Base-by-base conservation (phyloP, 345 rosid genomes). In the Dovyalis caffra region DNA sequence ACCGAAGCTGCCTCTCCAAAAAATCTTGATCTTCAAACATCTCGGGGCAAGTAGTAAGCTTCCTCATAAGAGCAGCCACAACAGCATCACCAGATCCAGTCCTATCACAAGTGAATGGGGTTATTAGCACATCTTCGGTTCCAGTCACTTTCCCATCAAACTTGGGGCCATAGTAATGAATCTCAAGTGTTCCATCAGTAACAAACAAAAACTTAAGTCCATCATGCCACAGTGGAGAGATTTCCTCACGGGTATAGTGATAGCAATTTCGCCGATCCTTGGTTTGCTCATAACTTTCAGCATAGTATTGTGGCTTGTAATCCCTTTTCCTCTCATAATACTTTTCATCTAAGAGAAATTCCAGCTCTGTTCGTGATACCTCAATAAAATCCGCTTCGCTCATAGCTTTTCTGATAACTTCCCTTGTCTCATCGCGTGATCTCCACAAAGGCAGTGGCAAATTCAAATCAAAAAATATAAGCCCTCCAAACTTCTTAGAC, bases 11-110 rank as follows among this genome's bases (percentile, higher is more conserved):
- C 80, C 97, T 85, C 82, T 89, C 94, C 84, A 89, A 70, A 74
- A 83, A 61, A 74, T 92, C 97, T 76, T 90, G 91, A 79, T 92
- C 76, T 62, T 84, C 90, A 68, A 85, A 86, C 97, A 92, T 92
- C 80, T 89, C 97, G 9, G 97, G 93, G 62, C 60, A 83, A 77
- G 84, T 87, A 9, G 92, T 85, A 68, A 92, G 87, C 86, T 91
- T 95, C 67, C 99, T 89, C 88, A 91, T 84, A 18, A 95, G 88
- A 18, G 83, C 97, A 71, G 97, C 99, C 70, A 92, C 97, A 72
- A 91, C 84, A 73, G 97, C 99, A 84, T 95, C 99, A 25, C 99
- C 99, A 1, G 99, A 90, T 72, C 99, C 97, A 45, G 97, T 95
- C 49, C 97, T 86, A 84, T 95, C 99, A 74, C 95, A 92, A 4